Percentiles rank a stretch among this genome's conserved stretches.
Conservation (phyloP, 768 basidiomycete species). For the Naganishia antarctica region DNA sequence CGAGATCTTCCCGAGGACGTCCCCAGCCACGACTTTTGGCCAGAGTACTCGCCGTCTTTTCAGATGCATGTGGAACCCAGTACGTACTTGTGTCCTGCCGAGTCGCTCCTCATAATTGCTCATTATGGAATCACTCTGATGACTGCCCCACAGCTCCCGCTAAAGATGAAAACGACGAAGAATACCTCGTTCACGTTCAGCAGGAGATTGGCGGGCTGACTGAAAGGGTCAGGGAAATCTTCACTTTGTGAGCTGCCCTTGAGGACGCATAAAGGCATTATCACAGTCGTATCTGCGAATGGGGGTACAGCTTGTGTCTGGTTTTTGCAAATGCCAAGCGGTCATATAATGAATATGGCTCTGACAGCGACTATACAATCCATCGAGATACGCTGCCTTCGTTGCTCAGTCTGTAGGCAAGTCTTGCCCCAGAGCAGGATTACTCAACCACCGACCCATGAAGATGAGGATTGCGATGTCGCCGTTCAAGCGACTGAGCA, state of each 20-base stretch:
- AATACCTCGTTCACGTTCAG: conserved; percentile 38
- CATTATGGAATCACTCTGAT: not conserved
- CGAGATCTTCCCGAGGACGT: conserved; percentile 61
- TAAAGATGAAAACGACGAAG: conserved; percentile 35
- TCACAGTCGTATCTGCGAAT: no score
- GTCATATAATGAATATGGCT: no score
- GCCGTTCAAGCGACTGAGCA: no score
- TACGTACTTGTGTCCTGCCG: conserved; percentile 26
- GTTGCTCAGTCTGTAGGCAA: no score
- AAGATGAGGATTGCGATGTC: no score
- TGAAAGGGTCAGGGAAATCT: conserved; percentile 2
- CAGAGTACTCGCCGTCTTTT: conserved; percentile 72
- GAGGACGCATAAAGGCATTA: not conserved
- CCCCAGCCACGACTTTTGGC: conserved; percentile 70
- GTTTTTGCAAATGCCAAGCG: no score
- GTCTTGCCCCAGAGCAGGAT: no score
- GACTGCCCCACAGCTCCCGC: not conserved
- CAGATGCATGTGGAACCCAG: conserved; percentile 63
- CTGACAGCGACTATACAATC: no score
- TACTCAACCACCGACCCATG: no score
- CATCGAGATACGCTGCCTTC: no score
- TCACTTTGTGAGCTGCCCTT: not conserved
- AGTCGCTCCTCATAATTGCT: not conserved
- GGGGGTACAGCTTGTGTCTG: no score
- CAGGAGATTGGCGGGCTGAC: conserved; percentile 31